These are phyloP conservation scores for Oehlia diaphana DNA, from an alignment of 192 early-diverging fungal species.

Conservation along the genomic window DNA sequence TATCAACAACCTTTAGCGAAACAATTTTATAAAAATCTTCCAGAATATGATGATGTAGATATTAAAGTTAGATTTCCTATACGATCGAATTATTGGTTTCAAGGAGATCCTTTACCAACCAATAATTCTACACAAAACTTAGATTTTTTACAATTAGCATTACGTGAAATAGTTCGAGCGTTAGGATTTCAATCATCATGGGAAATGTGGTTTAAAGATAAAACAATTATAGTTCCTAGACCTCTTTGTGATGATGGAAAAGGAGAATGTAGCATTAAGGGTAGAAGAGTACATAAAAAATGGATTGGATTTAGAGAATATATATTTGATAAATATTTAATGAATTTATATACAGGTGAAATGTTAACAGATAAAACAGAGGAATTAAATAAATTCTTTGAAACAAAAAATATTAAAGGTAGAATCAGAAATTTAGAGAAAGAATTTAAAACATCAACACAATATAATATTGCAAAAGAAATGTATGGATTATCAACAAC, in stretches of 20 bases:
- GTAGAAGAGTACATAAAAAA: no score
- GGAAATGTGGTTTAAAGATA: not conserved
- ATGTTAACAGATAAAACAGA: not conserved
- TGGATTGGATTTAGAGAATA: conserved; percentile 1
- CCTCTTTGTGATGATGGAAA: not conserved
- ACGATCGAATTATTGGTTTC: not conserved
- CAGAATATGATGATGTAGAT: not conserved
- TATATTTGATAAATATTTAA: conserved; percentile 15
- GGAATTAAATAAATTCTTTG: not conserved
- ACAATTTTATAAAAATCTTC: not conserved
- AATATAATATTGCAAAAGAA: not conserved
- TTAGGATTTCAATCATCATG: not conserved
- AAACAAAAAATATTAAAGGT: not conserved
- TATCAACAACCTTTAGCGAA: not conserved
- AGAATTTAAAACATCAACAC: not conserved
- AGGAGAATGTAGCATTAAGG: no score
- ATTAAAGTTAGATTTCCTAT: not conserved
- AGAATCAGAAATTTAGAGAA: not conserved
- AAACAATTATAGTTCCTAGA: not conserved
- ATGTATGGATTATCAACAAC: not conserved
- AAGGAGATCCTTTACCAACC: not conserved
- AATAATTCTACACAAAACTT: not conserved
- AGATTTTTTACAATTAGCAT: not conserved
- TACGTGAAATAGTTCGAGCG: not conserved
- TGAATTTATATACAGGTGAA: not conserved